Percentiles rank a stretch among this genome's conserved stretches.
Evolutionary conservation across 2,329 filamentous ascomycete species (phyloP).

Genomic region (Hymenoscyphus fructigenus): DNA sequence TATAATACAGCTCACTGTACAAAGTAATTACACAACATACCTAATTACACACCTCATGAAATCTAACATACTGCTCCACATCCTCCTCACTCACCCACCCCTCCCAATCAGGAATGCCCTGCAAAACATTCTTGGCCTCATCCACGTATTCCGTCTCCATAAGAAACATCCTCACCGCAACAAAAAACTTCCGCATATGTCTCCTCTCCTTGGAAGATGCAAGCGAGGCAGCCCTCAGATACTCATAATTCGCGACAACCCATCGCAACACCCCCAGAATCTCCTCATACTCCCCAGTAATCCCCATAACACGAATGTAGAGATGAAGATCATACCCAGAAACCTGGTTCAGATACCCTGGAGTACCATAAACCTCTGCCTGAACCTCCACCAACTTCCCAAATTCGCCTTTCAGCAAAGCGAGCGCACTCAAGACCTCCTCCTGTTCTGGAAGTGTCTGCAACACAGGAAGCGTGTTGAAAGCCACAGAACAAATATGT

Average conservation of each 20-base stretch:
- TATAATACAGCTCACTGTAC: neutral
- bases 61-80: slow-evolving; percentile 18
- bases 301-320: slow-evolving; percentile 63
- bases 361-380: neutral
- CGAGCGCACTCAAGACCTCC: slow-evolving; percentile 27
- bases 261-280: slow-evolving; percentile 59
- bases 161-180: slow-evolving; percentile 27
- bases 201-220: slow-evolving; percentile 37
- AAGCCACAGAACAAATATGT: slow-evolving; percentile 28
- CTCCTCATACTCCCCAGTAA: slow-evolving; percentile 57
- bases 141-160: slow-evolving; percentile 18
- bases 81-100: slow-evolving; percentile 34
- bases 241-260: slow-evolving; percentile 41
- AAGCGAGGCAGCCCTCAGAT: slow-evolving; percentile 23
- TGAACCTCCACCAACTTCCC: slow-evolving; percentile 27
- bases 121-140: slow-evolving; percentile 25
- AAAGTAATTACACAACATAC: neutral
- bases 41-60: neutral
- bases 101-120: slow-evolving; percentile 27
- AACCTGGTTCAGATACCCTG: neutral
- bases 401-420: slow-evolving; percentile 35
- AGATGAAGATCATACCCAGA: slow-evolving; percentile 49
- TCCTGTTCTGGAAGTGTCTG: slow-evolving; percentile 4
- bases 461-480: slow-evolving; percentile 30
- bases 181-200: slow-evolving; percentile 25